Base-by-base conservation (phyloP, 805 yeast species). In the Candida insectorum region DNA sequence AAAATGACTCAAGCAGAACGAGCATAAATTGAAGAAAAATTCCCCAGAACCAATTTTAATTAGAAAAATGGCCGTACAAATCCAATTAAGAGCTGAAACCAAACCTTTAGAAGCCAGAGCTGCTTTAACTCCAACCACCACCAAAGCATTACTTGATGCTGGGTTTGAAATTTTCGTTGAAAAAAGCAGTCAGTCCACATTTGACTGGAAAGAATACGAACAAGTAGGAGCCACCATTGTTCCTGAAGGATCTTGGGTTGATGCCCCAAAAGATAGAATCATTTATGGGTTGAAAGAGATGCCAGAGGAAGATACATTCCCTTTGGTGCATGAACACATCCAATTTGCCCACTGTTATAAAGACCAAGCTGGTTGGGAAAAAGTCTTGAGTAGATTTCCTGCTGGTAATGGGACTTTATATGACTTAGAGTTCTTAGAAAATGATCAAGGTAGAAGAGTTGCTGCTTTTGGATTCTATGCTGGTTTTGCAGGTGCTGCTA, bases 381-480 rank as follows among this genome's bases (percentile, higher is more conserved):
- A 87, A 39, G 97, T 93, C 11, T 66, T 93, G 50, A 57, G 72
- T 39, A 78, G 99, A 61, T 93, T 88, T 70, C 94, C 94, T 32
- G 81, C 75, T 24, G 99, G 99, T 31, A 77, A 84, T 39, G 97
- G 98, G 49, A 73, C 77, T 10, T 74, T 93, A 47, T 93, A 93
- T 58, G 99, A 93, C 59, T 71, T 93, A 47, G 99, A 93, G 67
- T 93, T 93, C 56, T 71, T 93, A 58, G 94, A 85, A 60, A 87
- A 93, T 58, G 96, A 84, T 49, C 80, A 77, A 54, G 97, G 97
- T 22, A 85, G 98, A 72, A 85, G 99, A 66, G 99, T 93, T 18
- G 99, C 99, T 28, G 98, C 98, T 6, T 93, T 93, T 58, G 99
- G 99, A n/a, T 93, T 77, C 71, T 91, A 91, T 60, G 98, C 99